Conservation (phyloP, 2,329 filamentous ascomycete species). For the Leptographium procerum region DNA sequence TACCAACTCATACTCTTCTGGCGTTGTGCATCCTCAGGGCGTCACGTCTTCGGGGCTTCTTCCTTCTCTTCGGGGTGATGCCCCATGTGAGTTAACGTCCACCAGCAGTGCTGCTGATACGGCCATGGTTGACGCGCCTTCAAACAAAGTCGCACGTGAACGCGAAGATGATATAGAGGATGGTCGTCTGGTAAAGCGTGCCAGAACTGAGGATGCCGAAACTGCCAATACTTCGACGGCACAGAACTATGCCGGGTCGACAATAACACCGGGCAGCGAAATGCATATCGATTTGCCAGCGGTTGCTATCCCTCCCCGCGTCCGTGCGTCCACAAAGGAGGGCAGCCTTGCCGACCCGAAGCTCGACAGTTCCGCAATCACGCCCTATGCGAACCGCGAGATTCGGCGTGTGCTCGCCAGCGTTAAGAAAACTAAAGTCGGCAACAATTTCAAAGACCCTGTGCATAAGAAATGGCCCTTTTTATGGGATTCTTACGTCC, state of each 20-base stretch:
- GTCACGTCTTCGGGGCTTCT: slow-evolving; percentile 9
- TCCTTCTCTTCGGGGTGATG: slow-evolving; percentile 17
- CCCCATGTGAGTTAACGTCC: slow-evolving; percentile 19
- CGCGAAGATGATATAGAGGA: slow-evolving; percentile 61
- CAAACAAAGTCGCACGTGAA: slow-evolving; percentile 56
- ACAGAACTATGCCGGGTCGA: not conserved
- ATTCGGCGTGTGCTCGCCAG: slow-evolving; percentile 56
- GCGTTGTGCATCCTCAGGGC: not conserved
- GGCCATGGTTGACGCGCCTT: slow-evolving; percentile 31
- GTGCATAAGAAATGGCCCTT: slow-evolving; percentile 65
- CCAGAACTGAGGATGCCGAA: slow-evolving; percentile 45
- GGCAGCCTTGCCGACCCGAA: slow-evolving; percentile 30
- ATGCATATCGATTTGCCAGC: slow-evolving; percentile 17
- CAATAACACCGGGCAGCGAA: not conserved
- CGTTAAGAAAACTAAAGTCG: slow-evolving; percentile 78
- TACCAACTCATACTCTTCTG: not conserved
- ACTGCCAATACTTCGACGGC: slow-evolving; percentile 12
- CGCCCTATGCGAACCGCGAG: slow-evolving; percentile 47
- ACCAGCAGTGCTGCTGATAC: slow-evolving; percentile 22
- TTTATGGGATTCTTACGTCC: slow-evolving; percentile 62
- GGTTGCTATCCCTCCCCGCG: slow-evolving; percentile 15
- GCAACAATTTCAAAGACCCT: slow-evolving; percentile 62
- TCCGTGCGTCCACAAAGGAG: slow-evolving; percentile 21
- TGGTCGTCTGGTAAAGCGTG: slow-evolving; percentile 67
- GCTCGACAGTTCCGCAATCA: slow-evolving; percentile 39